These are phyloP conservation scores for Trichoderma cornu-damae DNA, from an alignment of 2,329 filamentous ascomycete species.

Conservation along the genomic window DNA sequence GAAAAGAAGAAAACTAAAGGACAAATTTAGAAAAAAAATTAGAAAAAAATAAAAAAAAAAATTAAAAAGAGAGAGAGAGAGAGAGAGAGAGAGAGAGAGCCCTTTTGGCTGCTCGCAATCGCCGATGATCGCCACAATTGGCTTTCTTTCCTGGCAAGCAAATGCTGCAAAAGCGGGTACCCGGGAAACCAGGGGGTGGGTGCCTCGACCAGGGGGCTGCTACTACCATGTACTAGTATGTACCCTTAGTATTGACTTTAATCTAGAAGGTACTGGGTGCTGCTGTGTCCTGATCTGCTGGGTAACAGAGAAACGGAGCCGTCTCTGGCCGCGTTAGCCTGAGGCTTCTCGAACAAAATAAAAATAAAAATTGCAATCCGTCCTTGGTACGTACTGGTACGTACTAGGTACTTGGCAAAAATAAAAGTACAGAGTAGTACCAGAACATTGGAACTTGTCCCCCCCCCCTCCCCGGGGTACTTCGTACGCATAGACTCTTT, in stretches of 20 bases:
- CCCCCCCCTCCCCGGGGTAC: no score
- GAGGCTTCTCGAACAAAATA: constrained; percentile 14
- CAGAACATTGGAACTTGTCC: constrained; percentile 7
- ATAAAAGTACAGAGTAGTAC: no score
- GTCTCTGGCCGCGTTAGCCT: background rate
- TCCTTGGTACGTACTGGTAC: background rate
- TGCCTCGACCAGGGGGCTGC: background rate
- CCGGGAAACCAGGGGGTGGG: background rate
- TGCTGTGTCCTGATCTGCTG: no score
- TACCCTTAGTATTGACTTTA: no score
- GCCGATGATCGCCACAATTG: constrained; percentile 11
- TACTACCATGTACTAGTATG: background rate
- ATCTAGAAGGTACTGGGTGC: no score
- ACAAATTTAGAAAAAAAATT: no score
- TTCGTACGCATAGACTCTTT: background rate
- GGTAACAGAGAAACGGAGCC: background rate
- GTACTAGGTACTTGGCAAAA: no score
- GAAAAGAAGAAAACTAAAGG: background rate
- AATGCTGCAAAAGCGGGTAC: constrained; percentile 4
- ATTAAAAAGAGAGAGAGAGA: no score
- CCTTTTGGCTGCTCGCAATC: constrained; percentile 8
- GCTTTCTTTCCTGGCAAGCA: background rate
- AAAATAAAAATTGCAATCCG: background rate
- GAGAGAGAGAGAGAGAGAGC: no score
- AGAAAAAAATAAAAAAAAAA: no score